Evolutionary conservation across 1,284 basidiomycete species (phyloP).

Genomic region (Moniliella sp.): DNA sequence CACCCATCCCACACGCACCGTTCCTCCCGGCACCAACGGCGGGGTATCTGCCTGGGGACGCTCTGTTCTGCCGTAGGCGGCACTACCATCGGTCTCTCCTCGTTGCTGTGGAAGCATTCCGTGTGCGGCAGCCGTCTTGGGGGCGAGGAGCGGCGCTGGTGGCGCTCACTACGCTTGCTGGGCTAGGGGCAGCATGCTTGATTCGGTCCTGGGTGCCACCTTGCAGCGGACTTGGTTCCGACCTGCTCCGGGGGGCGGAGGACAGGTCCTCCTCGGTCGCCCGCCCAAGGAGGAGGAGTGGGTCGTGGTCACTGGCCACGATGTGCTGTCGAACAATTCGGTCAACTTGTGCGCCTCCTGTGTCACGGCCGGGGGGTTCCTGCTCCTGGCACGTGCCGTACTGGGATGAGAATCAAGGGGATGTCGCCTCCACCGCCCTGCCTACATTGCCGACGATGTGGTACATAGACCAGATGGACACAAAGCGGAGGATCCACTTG

Average conservation of each 20-base stretch:
- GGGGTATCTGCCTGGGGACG: slow-evolving; percentile 55
- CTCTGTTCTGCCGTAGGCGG: slow-evolving; percentile 55
- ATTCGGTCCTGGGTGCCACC: slow-evolving; percentile 68
- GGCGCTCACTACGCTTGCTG: slow-evolving; percentile 32
- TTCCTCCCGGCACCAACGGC: slow-evolving; percentile 79
- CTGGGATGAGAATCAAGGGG: too few species aligned
- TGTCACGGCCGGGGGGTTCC: too few species aligned
- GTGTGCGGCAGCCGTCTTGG: too few species aligned
- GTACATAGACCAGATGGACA: too few species aligned
- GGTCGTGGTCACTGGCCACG: slow-evolving; percentile 47
- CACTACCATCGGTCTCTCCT: slow-evolving; percentile 10
- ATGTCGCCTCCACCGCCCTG: too few species aligned
- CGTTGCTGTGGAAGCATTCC: slow-evolving; percentile 1
- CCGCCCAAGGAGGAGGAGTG: slow-evolving; percentile 35
- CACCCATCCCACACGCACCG: slow-evolving; percentile 50
- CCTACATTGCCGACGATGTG: too few species aligned
- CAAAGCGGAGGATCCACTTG: too few species aligned
- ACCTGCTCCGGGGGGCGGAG: too few species aligned
- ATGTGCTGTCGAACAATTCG: slow-evolving; percentile 56
- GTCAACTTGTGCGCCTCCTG: too few species aligned
- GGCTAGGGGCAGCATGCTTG: slow-evolving; percentile 34
- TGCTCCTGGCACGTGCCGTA: too few species aligned
- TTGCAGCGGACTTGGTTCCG: slow-evolving; percentile 63
- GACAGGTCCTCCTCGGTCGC: too few species aligned
- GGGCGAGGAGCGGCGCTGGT: slow-evolving; percentile 46